phyloP scores from a whole-genome alignment of 2,329 filamentous ascomycete genomes.

The Hypoxylon sp. region DNA sequence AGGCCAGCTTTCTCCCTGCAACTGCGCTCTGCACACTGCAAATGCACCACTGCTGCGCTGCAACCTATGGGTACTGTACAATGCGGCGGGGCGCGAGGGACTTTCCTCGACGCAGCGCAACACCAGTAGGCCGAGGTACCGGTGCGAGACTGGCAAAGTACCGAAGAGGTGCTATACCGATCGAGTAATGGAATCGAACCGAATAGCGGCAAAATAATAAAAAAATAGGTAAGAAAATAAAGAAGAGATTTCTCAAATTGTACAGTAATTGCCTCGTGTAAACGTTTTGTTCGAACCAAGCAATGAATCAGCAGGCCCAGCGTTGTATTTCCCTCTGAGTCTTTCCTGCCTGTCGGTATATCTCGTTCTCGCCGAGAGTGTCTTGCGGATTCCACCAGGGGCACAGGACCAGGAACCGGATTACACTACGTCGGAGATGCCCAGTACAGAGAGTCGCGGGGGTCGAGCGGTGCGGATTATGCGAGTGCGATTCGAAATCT shows the following conservation, averaged over 20 bases:
- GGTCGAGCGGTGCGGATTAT: conserved; percentile 26
- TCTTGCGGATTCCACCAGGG: conserved; percentile 38
- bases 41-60: conserved; percentile 30
- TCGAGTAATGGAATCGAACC: conserved; percentile 21
- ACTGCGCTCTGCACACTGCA: conserved; percentile 8
- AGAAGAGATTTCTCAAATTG: neutral
- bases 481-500: conserved; percentile 34
- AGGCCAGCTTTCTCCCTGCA: conserved; percentile 26
- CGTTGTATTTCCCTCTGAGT: conserved; percentile 21
- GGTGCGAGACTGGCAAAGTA: conserved; percentile 19
- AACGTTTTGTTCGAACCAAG: conserved; percentile 8
- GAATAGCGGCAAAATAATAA: conserved; percentile 31
- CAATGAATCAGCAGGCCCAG: conserved; percentile 29
- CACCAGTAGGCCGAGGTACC: conserved; percentile 33
- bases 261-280: conserved; percentile 1
- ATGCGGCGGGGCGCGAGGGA: conserved; percentile 21
- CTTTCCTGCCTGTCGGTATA: conserved; percentile 13
- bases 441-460: conserved; percentile 26
- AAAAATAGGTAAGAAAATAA: neutral
- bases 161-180: conserved; percentile 13
- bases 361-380: conserved; percentile 37
- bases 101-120: conserved; percentile 35
- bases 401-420: conserved; percentile 33
- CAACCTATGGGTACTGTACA: conserved; percentile 31
- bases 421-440: conserved; percentile 42